Conservation (phyloP, 441 rosid species). For the Populus tomentosa region DNA sequence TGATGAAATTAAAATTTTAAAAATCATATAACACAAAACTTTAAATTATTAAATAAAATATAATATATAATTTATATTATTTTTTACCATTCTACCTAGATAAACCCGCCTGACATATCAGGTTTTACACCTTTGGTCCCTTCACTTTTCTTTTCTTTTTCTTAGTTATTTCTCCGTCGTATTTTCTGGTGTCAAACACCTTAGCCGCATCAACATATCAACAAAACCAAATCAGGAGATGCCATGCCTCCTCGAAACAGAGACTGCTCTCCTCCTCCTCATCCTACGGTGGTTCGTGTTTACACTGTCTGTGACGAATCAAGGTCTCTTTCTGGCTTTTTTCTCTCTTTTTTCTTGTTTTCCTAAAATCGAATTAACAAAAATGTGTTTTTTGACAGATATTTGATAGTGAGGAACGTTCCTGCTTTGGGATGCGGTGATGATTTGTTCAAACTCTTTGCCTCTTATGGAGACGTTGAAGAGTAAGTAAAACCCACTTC, state of each 20-base stretch:
- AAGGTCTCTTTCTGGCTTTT: slow-evolving; percentile 36
- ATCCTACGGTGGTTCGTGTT: slow-evolving; percentile 51
- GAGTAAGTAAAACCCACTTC: slow-evolving; percentile 45
- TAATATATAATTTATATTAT: too few relatives aligned
- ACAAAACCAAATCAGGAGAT: background rate
- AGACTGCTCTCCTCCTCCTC: slow-evolving; percentile 48
- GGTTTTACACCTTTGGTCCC: too few relatives aligned
- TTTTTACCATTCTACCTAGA: too few relatives aligned
- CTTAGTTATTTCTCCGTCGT: too few relatives aligned
- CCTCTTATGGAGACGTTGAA: slow-evolving; percentile 71
- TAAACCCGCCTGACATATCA: too few relatives aligned
- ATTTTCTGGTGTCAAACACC: background rate
- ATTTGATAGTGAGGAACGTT: slow-evolving; percentile 71
- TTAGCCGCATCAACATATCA: background rate
- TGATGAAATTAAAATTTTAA: too few relatives aligned
- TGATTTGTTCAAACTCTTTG: slow-evolving; percentile 60
- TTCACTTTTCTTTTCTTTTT: too few relatives aligned
- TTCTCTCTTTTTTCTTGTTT: background rate
- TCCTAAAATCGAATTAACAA: background rate
- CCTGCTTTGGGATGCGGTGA: slow-evolving; percentile 88
- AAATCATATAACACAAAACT: too few relatives aligned
- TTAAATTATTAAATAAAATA: too few relatives aligned
- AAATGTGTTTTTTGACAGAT: slow-evolving; percentile 31
- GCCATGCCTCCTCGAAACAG: slow-evolving; percentile 37
- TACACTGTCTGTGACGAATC: slow-evolving; percentile 89